Evolutionary conservation across 805 yeast genomes (phyloP), one percentile per base, ranked within the genome.

Genomic region (Teunomyces pallodes): DNA sequence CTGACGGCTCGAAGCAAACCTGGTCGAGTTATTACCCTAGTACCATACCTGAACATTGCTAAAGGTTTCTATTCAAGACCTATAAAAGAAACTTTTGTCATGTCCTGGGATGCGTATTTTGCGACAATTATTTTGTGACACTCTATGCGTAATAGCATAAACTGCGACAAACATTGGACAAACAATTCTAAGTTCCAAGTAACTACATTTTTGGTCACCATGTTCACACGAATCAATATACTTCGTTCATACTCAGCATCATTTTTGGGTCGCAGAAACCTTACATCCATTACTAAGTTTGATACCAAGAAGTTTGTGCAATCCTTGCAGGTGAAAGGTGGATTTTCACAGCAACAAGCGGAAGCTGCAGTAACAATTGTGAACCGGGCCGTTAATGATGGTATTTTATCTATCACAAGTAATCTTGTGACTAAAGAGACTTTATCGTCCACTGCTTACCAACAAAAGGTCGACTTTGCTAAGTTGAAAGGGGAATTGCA

Each of bases 391-490:
- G 79, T 92, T 27, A 83, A 84, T 57, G 94, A 89, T 53, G 94
- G 96, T 4, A 82, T 90, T 28, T 77, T 79, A 17, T 81, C 86
- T 47, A 83, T 90, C 24, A 83, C 91, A 8, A 76, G 84, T 33
- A 86, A 86, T 59, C 70, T 92, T 48, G 96, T 92, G n/a, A 82
- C 90, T 24, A 85, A 90, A 57, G 97, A 90, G 57, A 83, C 85
- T 39, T 76, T 92, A 40, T 83, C 88, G 28, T 83, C 90, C 55
- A 80, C 90, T 61, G 86, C 96, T 3, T 94, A 94, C 66, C 96
- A 92, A 64, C 98, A 94, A 60, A 89, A 92, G 58, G 97, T 94
- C 29, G 98, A 94, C 62, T 92, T 94, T 75, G 94, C 97, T 33
- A 92, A 92, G 62, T 77, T 94, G 51, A 86, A 91, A 61, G 96